Percentiles rank a stretch among this genome's conserved stretches.
These are phyloP conservation scores for Yamadazyma ubonensis DNA, from an alignment of 805 yeast species.

Conservation along the genomic window DNA sequence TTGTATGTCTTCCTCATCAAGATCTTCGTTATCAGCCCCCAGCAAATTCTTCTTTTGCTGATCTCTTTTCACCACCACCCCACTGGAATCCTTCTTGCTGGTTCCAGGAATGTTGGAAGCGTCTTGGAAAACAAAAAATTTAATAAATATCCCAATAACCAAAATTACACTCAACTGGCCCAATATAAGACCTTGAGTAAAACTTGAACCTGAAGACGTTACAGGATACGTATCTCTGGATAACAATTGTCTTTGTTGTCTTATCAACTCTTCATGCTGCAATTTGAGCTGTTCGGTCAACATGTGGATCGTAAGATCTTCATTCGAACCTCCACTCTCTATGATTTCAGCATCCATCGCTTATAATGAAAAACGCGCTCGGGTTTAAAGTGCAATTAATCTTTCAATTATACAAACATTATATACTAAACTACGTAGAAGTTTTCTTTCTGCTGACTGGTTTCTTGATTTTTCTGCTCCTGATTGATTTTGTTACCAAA, in stretches of 20 bases:
- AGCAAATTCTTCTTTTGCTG: constrained; percentile 20
- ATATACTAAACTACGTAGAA: neutral
- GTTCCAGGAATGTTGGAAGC: constrained; percentile 42
- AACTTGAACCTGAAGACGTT: constrained; percentile 50
- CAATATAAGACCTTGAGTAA: constrained; percentile 69
- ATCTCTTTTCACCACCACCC: constrained; percentile 34
- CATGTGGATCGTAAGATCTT: constrained; percentile 1
- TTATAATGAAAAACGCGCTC: neutral
- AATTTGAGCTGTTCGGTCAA: constrained; percentile 21
- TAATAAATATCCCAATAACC: constrained; percentile 61
- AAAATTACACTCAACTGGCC: constrained; percentile 75
- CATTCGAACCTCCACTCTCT: constrained; percentile 2
- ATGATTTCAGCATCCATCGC: constrained; percentile 8
- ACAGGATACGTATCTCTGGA: constrained; percentile 15
- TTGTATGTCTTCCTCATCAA: constrained; percentile 4
- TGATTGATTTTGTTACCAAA: constrained; percentile 12
- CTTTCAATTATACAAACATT: neutral
- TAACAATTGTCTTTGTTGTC: constrained; percentile 26
- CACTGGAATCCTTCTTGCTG: constrained; percentile 27
- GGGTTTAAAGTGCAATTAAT: neutral
- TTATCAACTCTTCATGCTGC: constrained; percentile 31
- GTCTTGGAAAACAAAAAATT: constrained; percentile 76
- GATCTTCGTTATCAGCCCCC: constrained; percentile 18
- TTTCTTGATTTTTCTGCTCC: constrained; percentile 14
- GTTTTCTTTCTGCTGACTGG: constrained; percentile 17